Evolutionary conservation across 2,329 filamentous ascomycete genomes (phyloP).

Genomic region (Albifimbria verrucaria): DNA sequence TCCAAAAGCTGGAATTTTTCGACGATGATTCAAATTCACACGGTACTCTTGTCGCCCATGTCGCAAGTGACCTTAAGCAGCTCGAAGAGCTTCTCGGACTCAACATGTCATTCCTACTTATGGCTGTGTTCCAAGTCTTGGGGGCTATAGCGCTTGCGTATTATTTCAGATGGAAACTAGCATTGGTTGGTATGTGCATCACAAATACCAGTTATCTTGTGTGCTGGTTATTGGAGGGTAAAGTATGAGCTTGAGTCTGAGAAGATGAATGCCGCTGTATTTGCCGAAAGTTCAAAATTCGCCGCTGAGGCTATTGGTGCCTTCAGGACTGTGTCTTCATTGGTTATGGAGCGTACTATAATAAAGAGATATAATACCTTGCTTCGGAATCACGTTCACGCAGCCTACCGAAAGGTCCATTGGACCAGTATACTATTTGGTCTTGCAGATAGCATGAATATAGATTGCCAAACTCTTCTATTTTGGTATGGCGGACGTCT

Average conservation of each 20-base stretch:
- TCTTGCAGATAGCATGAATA: constrained; percentile 33
- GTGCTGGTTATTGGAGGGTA: constrained; percentile 33
- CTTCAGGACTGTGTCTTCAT: constrained; percentile 58
- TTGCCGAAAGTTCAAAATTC: constrained; percentile 59
- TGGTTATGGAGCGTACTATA: constrained; percentile 59
- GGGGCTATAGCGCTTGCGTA: constrained; percentile 26
- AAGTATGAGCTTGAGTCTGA: constrained; percentile 53
- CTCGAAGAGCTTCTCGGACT: constrained; percentile 28
- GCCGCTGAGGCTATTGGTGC: constrained; percentile 60
- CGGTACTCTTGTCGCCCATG: constrained; percentile 20
- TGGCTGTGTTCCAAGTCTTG: constrained; percentile 23
- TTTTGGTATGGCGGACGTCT: constrained; percentile 46
- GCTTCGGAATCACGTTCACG: constrained; percentile 28
- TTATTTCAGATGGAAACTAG: constrained; percentile 34
- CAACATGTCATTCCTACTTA: constrained; percentile 25
- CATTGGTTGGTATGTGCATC: constrained; percentile 31
- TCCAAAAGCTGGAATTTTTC: constrained; percentile 24
- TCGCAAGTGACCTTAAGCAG: constrained; percentile 26
- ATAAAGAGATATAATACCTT: constrained; percentile 32
- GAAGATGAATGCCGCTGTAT: constrained; percentile 53
- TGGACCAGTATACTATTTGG: constrained; percentile 30
- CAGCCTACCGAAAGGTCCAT: constrained; percentile 25
- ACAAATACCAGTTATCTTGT: constrained; percentile 30
- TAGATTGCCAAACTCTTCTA: constrained; percentile 44
- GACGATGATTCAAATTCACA: constrained; percentile 25